Evolutionary conservation across 2,329 filamentous ascomycete species (phyloP).

Genomic region (Lasiodiplodia theobromae): DNA sequence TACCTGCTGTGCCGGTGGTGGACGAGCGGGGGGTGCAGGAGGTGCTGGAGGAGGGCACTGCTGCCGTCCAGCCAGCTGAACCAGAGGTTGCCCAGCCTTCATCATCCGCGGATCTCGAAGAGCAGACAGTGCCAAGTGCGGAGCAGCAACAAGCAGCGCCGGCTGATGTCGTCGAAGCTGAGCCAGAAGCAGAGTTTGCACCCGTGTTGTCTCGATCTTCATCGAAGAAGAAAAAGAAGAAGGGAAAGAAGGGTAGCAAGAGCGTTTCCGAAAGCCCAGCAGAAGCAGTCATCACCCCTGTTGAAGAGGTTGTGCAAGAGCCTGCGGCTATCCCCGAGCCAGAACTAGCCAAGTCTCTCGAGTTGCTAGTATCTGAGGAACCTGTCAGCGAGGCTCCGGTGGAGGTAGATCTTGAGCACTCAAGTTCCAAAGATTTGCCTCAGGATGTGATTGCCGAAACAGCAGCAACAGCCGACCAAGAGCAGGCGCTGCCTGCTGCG

Average conservation of each 20-base stretch:
- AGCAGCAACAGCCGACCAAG: neutral
- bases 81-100: neutral
- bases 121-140: neutral
- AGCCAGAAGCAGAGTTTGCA: conserved; percentile 5
- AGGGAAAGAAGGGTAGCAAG: conserved; percentile 21
- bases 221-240: conserved; percentile 21
- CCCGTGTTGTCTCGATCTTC: neutral
- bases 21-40: conserved; percentile 7
- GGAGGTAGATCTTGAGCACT: neutral
- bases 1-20: neutral
- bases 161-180: neutral
- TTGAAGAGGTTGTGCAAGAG: neutral
- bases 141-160: neutral
- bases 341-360: neutral
- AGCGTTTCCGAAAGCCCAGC: neutral
- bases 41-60: conserved; percentile 3
- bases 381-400: neutral
- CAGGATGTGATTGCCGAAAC: neutral
- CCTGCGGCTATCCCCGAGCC: neutral
- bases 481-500: neutral
- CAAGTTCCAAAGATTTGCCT: neutral
- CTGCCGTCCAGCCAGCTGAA: conserved; percentile 18
- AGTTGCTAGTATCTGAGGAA: neutral
- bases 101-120: neutral
- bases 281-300: neutral